Conservation (phyloP, 2,329 filamentous ascomycete species). For the Fusarium graminum region DNA sequence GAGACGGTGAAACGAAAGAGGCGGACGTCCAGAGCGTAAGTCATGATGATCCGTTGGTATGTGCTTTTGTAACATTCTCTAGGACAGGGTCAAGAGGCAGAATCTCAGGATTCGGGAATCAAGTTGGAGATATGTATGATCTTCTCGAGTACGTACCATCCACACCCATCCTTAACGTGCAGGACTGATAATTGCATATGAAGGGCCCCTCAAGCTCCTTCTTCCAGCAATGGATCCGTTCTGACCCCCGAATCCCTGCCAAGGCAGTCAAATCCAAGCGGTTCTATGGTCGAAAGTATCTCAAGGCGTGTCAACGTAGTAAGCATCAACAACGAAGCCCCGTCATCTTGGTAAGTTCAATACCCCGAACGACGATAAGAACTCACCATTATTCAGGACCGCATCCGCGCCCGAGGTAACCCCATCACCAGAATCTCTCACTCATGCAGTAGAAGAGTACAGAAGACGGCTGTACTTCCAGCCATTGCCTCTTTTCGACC, state of each 20-base stretch:
- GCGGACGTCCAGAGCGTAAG: constrained; percentile 27
- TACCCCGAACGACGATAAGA: fast-evolving
- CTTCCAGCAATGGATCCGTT: constrained; percentile 20
- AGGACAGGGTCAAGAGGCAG: constrained; percentile 6
- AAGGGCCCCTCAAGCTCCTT: constrained; percentile 10
- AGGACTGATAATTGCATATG: neutral
- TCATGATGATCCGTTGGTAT: neutral
- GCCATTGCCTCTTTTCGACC: constrained; percentile 37
- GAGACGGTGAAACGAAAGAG: constrained; percentile 32
- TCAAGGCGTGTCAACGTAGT: constrained; percentile 10
- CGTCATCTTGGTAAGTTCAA: constrained; percentile 2
- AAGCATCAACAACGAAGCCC: neutral
- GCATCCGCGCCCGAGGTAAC: neutral
- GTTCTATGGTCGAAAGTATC: constrained; percentile 2
- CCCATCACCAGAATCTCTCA: constrained; percentile 18
- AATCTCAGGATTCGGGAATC: constrained; percentile 7
- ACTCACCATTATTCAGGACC: constrained; percentile 1
- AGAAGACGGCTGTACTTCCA: constrained; percentile 40
- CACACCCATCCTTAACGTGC: fast-evolving
- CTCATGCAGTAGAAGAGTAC: constrained; percentile 35
- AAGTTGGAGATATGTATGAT: constrained; percentile 23
- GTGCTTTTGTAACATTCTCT: neutral
- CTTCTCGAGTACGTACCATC: constrained; percentile 5
- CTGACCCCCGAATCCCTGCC: constrained; percentile 25
- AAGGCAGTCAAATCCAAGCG: constrained; percentile 1